Evolutionary conservation across 1,284 basidiomycete genomes (phyloP).

Genomic region (Calocybe gambosa): DNA sequence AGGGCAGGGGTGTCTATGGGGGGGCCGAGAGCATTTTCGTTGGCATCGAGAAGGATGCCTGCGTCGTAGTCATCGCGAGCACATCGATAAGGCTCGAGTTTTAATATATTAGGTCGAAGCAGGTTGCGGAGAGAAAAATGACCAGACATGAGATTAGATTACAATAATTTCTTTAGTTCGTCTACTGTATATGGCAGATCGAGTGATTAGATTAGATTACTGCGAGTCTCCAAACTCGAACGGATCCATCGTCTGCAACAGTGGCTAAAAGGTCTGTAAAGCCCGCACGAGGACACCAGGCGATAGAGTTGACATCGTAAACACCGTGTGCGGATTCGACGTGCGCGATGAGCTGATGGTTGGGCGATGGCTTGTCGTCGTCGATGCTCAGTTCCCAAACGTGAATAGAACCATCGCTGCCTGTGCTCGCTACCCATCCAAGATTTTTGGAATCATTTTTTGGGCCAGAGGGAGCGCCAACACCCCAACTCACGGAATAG

Average conservation of each 20-base stretch:
- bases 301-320: slow-evolving; percentile 72
- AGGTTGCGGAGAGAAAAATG: slow-evolving; percentile 35
- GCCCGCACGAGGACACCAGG: slow-evolving; percentile 68
- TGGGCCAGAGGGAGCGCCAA: slow-evolving; percentile 15
- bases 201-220: slow-evolving; percentile 13
- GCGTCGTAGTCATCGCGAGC: slow-evolving; percentile 94
- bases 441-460: slow-evolving; percentile 27
- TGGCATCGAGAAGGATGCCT: slow-evolving; percentile 96
- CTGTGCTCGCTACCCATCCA: slow-evolving; percentile 72
- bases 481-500: slow-evolving; percentile 77
- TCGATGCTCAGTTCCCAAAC: slow-evolving; percentile 56
- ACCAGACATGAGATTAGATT: slow-evolving; percentile 22
- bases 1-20: slow-evolving; percentile 57
- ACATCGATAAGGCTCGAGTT: slow-evolving; percentile 90
- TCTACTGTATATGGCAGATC: neutral
- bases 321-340: slow-evolving; percentile 63
- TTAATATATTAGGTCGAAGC: slow-evolving; percentile 94
- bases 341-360: slow-evolving; percentile 43
- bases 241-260: slow-evolving; percentile 72
- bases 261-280: slow-evolving; percentile 65
- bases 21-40: slow-evolving; percentile 93
- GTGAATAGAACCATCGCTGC: slow-evolving; percentile 72
- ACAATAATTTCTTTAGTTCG: neutral
- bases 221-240: slow-evolving; percentile 58
- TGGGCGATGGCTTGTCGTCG: slow-evolving; percentile 20